Evolutionary conservation across 2,329 filamentous ascomycete genomes (phyloP).

Genomic region (Polychaeton citri): DNA sequence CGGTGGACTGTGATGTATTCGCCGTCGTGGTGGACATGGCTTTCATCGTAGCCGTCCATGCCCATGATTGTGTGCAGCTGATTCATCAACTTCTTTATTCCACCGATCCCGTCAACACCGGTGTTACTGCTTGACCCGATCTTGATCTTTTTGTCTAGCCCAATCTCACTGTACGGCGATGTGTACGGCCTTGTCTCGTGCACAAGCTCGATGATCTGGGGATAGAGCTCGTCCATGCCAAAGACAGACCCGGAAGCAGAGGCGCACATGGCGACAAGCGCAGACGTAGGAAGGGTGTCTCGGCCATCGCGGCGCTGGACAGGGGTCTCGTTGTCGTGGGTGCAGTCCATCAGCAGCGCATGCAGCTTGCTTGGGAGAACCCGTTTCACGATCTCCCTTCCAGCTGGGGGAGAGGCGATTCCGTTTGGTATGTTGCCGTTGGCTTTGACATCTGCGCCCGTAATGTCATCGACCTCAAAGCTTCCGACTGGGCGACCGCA

Average conservation of each 20-base stretch:
- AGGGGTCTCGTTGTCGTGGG: constrained; percentile 93
- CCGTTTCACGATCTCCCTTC: constrained; percentile 56
- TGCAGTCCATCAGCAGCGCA: constrained; percentile 97
- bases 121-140: constrained; percentile 42
- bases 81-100: constrained; percentile 85
- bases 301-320: constrained; percentile 89
- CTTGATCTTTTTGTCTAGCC: constrained; percentile 36
- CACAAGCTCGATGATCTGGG: constrained; percentile 82
- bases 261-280: constrained; percentile 88
- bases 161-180: constrained; percentile 53
- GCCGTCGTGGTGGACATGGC: constrained; percentile 89
- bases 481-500: constrained; percentile 91
- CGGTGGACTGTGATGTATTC: constrained; percentile 95
- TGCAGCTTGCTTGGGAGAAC: constrained; percentile 85
- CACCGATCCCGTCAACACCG: constrained; percentile 59
- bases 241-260: constrained; percentile 93
- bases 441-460: constrained; percentile 40
- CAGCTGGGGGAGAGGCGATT: constrained; percentile 12
- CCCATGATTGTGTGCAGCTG: constrained; percentile 94
- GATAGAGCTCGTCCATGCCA: constrained; percentile 96
- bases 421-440: constrained; percentile 19
- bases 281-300: constrained; percentile 87
- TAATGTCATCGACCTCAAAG: constrained; percentile 84
- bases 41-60: constrained; percentile 85
- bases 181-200: constrained; percentile 75